Evolutionary conservation across 2,329 filamentous ascomycete genomes (phyloP).

Genomic region (Pseudovirgaria hyperparasitica): DNA sequence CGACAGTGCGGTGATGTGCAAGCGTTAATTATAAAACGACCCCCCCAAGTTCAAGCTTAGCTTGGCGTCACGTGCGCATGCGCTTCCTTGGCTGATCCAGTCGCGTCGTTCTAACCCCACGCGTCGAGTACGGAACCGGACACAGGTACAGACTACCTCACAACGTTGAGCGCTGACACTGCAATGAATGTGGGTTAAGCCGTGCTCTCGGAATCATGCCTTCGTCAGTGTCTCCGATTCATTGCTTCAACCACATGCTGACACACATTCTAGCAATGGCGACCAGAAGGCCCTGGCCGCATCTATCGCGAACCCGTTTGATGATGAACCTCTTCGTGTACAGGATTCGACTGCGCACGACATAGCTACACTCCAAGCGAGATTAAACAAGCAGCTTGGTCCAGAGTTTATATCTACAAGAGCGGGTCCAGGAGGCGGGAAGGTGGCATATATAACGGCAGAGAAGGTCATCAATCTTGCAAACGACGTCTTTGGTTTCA

Average conservation of each 20-base stretch:
- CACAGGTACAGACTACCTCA: too few species aligned
- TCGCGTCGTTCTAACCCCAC: too few species aligned
- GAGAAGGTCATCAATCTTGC: constrained; percentile 94
- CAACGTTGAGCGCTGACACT: too few species aligned
- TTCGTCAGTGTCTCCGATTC: too few species aligned
- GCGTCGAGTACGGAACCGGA: too few species aligned
- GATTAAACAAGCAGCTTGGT: constrained; percentile 84
- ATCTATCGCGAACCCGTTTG: constrained; percentile 60
- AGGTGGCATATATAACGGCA: constrained; percentile 87
- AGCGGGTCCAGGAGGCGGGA: constrained; percentile 68
- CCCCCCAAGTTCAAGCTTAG: too few species aligned
- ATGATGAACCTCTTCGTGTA: constrained; percentile 55
- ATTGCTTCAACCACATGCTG: constrained; percentile 1
- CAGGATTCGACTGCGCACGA: constrained; percentile 79
- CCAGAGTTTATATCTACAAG: constrained; percentile 91
- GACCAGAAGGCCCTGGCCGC: constrained; percentile 11
- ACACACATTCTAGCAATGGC: constrained; percentile 14
- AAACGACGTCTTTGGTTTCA: constrained; percentile 93
- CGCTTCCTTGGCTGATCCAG: too few species aligned
- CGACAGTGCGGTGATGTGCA: too few species aligned
- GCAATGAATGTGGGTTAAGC: too few species aligned
- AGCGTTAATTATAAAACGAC: too few species aligned
- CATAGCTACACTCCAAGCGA: constrained; percentile 74
- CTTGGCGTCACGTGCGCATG: too few species aligned
- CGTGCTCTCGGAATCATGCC: constrained; percentile 5